A percentile compares a stretch with the other conserved stretches of the same genome.
These are phyloP conservation scores for Amanita subjunquillea DNA, from an alignment of 768 basidiomycete species.

Conservation along the genomic window DNA sequence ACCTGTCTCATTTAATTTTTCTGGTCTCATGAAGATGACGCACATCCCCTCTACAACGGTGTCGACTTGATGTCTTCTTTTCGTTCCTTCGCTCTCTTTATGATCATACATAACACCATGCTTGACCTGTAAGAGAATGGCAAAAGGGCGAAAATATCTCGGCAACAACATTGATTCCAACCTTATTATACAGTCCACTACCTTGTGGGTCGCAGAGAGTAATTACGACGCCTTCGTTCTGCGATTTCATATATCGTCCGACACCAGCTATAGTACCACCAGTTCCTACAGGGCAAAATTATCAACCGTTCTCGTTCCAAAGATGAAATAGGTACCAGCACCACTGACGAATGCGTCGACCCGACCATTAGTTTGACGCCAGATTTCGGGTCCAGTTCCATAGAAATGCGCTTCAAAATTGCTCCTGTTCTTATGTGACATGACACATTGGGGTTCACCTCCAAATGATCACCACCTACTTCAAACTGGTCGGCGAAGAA, in stretches of 20 bases:
- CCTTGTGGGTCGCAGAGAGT: conserved; percentile 89
- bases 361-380: conserved; percentile 80
- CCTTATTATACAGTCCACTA: conserved; percentile 93
- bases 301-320: not conserved
- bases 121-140: conserved; percentile 44
- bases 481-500: conserved; percentile 98
- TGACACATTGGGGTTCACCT: not conserved
- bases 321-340: conserved; percentile 42
- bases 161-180: conserved; percentile 12
- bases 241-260: conserved; percentile 70
- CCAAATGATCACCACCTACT: conserved; percentile 13
- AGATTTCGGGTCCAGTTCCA: conserved; percentile 92
- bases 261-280: conserved; percentile 91
- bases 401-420: conserved; percentile 85
- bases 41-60: conserved; percentile 93
- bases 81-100: conserved; percentile 91
- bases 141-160: too few species aligned
- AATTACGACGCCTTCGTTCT: conserved; percentile 54
- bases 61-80: conserved; percentile 88
- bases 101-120: conserved; percentile 90
- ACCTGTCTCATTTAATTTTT: not conserved
- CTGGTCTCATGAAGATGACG: conserved; percentile 6
- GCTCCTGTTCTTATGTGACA: conserved; percentile 54
- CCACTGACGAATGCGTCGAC: conserved; percentile 85
- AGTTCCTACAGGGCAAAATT: conserved; percentile 44